phyloP scores from a whole-genome alignment of 2,329 filamentous ascomycete genomes.

The Ophiocordyceps camponoti-saundersi region DNA sequence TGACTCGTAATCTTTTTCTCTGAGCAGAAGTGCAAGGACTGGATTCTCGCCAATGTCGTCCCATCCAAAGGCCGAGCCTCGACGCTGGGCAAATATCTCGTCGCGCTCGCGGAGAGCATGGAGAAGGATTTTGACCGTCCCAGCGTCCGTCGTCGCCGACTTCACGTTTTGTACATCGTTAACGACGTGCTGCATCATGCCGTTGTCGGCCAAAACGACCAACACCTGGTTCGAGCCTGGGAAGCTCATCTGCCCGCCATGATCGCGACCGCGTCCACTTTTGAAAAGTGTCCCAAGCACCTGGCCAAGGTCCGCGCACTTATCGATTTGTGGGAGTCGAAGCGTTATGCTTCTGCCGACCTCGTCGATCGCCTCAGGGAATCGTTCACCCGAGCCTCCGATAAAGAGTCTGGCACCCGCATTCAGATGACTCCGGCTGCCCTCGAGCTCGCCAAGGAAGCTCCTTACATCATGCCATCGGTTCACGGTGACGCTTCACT shows the following conservation, averaged over 20 bases:
- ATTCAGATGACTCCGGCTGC: slow-evolving; percentile 8
- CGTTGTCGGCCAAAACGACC: slow-evolving; percentile 31
- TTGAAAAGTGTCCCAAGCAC: slow-evolving; percentile 46
- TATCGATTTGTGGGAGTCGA: slow-evolving; percentile 53
- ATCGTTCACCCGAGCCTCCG: slow-evolving; percentile 26
- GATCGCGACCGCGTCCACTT: slow-evolving; percentile 37
- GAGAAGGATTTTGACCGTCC: slow-evolving; percentile 17
- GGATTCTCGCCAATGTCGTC: slow-evolving; percentile 59
- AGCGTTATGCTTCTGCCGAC: slow-evolving; percentile 39
- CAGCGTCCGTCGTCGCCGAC: slow-evolving; percentile 48
- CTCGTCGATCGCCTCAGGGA: slow-evolving; percentile 42
- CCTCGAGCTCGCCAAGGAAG: slow-evolving; percentile 31
- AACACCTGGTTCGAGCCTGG: slow-evolving; percentile 37
- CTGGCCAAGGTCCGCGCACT: slow-evolving; percentile 46
- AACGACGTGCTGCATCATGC: slow-evolving; percentile 64
- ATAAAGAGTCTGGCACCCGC: slow-evolving; percentile 7
- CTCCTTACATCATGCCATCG: slow-evolving; percentile 55
- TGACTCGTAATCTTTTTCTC: slow-evolving; percentile 1
- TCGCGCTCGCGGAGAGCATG: slow-evolving; percentile 39
- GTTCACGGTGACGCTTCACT: slow-evolving; percentile 58
- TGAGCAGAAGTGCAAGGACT: slow-evolving; percentile 66
- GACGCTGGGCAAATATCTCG: slow-evolving; percentile 60
- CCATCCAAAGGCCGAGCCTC: slow-evolving; percentile 48
- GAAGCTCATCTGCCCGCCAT: slow-evolving; percentile 45
- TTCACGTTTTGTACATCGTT: slow-evolving; percentile 63